Evolutionary conservation across 2,329 filamentous ascomycete species (phyloP).

Genomic region (Alternaria sp.): DNA sequence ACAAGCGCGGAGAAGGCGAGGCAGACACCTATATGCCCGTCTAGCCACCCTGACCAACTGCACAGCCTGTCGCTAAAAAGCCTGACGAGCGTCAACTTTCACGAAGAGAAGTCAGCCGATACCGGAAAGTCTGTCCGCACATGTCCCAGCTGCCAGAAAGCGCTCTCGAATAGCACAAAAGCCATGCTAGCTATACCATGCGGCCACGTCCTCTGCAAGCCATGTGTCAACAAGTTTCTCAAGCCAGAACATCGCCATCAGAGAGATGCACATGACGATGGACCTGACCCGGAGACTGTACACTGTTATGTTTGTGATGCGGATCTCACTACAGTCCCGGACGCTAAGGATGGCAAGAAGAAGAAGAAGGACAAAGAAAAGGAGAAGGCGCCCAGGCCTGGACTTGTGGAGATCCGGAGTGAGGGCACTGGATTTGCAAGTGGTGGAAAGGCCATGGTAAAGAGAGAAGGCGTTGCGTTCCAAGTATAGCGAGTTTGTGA

Average conservation of each 20-base stretch:
- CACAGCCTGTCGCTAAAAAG: slow-evolving; percentile 82
- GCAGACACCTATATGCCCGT: slow-evolving; percentile 76
- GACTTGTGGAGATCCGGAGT: slow-evolving; percentile 79
- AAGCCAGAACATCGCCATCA: slow-evolving; percentile 49
- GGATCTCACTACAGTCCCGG: slow-evolving; percentile 65
- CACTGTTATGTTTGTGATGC: slow-evolving; percentile 88
- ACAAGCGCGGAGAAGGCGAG: slow-evolving; percentile 62
- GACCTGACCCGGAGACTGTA: slow-evolving; percentile 62
- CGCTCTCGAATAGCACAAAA: slow-evolving; percentile 80
- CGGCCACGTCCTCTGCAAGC: slow-evolving; percentile 89
- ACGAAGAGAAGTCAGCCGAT: slow-evolving; percentile 69
- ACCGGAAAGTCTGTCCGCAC: slow-evolving; percentile 60
- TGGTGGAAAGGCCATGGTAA: slow-evolving; percentile 82
- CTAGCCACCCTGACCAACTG: slow-evolving; percentile 69
- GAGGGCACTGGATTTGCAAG: slow-evolving; percentile 95
- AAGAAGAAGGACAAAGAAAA: slow-evolving; percentile 62
- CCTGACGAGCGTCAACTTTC: slow-evolving; percentile 79
- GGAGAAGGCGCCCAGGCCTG: slow-evolving; percentile 70
- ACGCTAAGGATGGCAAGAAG: slow-evolving; percentile 42
- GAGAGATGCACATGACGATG: slow-evolving; percentile 63
- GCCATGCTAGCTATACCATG: slow-evolving; percentile 86
- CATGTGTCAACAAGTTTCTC: slow-evolving; percentile 86
- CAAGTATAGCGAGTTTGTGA: slow-evolving; percentile 55
- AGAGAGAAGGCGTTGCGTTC: slow-evolving; percentile 80
- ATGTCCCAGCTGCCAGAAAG: slow-evolving; percentile 88